Conservation (phyloP, 768 basidiomycete species). For the Boletus pseudopeckii region DNA sequence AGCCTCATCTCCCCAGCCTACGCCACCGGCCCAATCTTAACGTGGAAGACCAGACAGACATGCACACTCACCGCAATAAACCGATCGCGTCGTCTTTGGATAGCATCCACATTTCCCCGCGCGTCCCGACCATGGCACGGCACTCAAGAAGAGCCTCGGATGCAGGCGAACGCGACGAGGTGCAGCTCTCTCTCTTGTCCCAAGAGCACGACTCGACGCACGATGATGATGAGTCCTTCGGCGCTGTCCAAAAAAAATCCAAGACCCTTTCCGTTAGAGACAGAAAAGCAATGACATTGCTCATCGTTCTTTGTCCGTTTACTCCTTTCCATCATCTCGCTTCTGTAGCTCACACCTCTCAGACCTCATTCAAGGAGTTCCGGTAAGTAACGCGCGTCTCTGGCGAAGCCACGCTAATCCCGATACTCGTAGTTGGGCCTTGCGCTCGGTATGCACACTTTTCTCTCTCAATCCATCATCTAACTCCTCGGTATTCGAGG, state of each 20-base stretch:
- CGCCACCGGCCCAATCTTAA: conserved; percentile 34
- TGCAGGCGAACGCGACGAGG: conserved; percentile 42
- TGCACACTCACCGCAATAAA: conserved; percentile 39
- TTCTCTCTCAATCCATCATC: neutral
- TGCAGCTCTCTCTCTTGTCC: conserved; percentile 57
- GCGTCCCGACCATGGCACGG: conserved; percentile 41
- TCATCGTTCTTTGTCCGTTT: conserved; percentile 83
- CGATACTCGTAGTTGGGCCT: conserved; percentile 62
- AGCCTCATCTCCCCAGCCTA: conserved; percentile 24
- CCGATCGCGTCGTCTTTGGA: conserved; percentile 57
- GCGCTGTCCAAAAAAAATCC: conserved; percentile 29
- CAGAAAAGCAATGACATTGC: conserved; percentile 76
- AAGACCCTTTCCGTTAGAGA: conserved; percentile 70
- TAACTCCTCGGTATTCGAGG: conserved; percentile 43
- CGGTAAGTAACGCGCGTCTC: conserved; percentile 50
- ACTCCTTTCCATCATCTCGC: conserved; percentile 1
- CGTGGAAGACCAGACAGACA: conserved; percentile 36
- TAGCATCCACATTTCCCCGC: conserved; percentile 56
- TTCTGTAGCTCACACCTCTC: conserved; percentile 14
- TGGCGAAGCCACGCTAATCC: conserved; percentile 9
- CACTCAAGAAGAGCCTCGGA: conserved; percentile 32
- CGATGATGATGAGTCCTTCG: conserved; percentile 36
- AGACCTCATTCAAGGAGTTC: conserved; percentile 87
- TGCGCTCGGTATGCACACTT: conserved; percentile 62
- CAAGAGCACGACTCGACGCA: conserved; percentile 51